phyloP scores from a whole-genome alignment of 225 moss, liverwort and hornwort genomes.

The Thuidium tamariscinum region DNA sequence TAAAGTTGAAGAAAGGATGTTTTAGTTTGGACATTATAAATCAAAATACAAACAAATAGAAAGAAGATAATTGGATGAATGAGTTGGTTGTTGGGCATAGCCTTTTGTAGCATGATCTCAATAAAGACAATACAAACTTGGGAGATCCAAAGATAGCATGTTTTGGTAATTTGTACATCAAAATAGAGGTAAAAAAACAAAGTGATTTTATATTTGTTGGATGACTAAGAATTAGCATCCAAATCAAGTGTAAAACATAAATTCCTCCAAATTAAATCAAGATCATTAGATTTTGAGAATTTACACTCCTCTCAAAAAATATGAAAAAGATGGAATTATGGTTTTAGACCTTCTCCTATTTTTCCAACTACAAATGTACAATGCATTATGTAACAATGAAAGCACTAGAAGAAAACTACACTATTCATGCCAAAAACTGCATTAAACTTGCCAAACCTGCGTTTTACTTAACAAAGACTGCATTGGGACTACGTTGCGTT shows the following conservation, averaged over 20 bases:
- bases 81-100: background rate
- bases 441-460: too few relatives aligned
- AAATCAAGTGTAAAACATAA: too few relatives aligned
- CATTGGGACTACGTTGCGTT: too few relatives aligned
- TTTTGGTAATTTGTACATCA: background rate
- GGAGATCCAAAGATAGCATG: fast-evolving
- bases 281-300: too few relatives aligned
- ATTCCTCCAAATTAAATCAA: too few relatives aligned
- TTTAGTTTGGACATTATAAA: background rate
- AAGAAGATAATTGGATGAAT: background rate
- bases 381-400: background rate
- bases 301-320: too few relatives aligned
- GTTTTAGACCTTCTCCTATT: background rate
- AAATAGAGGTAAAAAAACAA: background rate
- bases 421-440: too few relatives aligned
- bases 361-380: background rate
- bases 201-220: background rate
- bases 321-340: background rate
- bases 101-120: fast-evolving
- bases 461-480: too few relatives aligned
- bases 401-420: too few relatives aligned
- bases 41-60: background rate
- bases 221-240: too few relatives aligned
- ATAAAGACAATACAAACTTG: background rate
- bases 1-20: background rate